Evolutionary conservation across 495 filamentous ascomycete species (phyloP).

Genomic region (Penicillium cosmopolitanum): DNA sequence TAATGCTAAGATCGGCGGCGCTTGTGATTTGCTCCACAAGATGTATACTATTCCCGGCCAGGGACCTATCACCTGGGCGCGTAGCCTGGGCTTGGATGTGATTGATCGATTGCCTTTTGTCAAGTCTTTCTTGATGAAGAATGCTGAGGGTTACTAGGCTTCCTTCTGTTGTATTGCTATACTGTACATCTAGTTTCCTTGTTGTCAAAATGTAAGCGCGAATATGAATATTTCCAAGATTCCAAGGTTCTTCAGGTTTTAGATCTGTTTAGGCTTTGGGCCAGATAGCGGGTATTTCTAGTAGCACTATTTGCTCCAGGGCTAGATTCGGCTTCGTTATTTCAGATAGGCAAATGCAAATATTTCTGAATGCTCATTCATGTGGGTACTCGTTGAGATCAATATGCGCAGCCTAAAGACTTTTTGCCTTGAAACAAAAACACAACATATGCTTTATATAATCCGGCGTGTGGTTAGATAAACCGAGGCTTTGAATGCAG

Average conservation of each 20-base stretch:
- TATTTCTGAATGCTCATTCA: too few species aligned
- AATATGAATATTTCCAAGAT: too few species aligned
- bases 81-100: slow-evolving; percentile 74
- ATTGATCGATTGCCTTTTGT: slow-evolving; percentile 77
- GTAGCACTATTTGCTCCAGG: too few species aligned
- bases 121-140: slow-evolving; percentile 87
- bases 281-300: too few species aligned
- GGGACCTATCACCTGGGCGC: slow-evolving; percentile 74
- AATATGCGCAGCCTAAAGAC: too few species aligned
- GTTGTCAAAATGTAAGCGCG: slow-evolving; percentile 6
- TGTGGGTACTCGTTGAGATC: too few species aligned
- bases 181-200: slow-evolving; percentile 23
- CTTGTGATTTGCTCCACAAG: slow-evolving; percentile 93
- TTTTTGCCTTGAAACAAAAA: too few species aligned
- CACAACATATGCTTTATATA: too few species aligned
- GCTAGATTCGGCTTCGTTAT: too few species aligned
- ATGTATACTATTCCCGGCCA: slow-evolving; percentile 73
- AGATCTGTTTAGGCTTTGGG: too few species aligned
- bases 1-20: slow-evolving; percentile 85
- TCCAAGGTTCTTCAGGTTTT: too few species aligned
- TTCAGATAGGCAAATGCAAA: too few species aligned
- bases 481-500: neutral
- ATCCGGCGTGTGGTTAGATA: neutral
- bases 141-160: slow-evolving; percentile 67
- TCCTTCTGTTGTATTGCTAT: slow-evolving; percentile 18